Percentiles rank a stretch among this genome's conserved stretches.
These are phyloP conservation scores for Penicillium lividum DNA, from an alignment of 495 filamentous ascomycete genomes.

Conservation along the genomic window DNA sequence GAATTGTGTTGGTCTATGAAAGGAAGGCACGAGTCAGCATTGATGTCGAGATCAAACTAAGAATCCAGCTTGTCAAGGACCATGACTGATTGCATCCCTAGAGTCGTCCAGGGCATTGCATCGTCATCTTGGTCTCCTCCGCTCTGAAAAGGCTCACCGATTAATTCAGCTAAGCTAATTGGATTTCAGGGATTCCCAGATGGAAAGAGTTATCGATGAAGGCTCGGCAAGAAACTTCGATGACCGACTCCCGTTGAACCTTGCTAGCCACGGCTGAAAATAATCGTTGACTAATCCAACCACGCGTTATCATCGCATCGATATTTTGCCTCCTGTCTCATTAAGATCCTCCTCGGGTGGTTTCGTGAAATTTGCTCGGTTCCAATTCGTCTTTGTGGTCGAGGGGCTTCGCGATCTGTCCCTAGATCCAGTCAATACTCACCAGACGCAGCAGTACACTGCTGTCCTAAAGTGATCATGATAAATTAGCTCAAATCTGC, in stretches of 20 bases:
- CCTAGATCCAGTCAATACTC: neutral
- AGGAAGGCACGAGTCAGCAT: neutral
- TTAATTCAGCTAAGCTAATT: neutral
- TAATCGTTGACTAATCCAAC: neutral
- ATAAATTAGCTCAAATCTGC: neutral
- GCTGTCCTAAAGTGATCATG: neutral
- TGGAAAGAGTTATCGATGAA: neutral
- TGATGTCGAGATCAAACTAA: neutral
- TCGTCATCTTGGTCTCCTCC: neutral
- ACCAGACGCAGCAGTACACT: neutral
- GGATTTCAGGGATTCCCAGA: neutral
- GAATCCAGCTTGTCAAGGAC: neutral
- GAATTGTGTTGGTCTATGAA: neutral
- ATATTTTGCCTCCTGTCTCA: neutral
- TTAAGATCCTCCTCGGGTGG: neutral
- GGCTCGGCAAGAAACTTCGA: neutral
- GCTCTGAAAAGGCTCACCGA: neutral
- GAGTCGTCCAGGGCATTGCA: neutral
- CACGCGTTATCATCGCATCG: neutral
- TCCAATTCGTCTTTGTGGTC: neutral
- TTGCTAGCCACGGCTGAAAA: neutral
- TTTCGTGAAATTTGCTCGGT: neutral
- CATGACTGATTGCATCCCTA: conserved; percentile 1
- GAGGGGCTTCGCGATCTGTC: neutral
- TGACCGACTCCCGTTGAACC: neutral